These are phyloP conservation scores for Rhodotorula toruloides DNA, from an alignment of 768 basidiomycete species.

Conservation along the genomic window DNA sequence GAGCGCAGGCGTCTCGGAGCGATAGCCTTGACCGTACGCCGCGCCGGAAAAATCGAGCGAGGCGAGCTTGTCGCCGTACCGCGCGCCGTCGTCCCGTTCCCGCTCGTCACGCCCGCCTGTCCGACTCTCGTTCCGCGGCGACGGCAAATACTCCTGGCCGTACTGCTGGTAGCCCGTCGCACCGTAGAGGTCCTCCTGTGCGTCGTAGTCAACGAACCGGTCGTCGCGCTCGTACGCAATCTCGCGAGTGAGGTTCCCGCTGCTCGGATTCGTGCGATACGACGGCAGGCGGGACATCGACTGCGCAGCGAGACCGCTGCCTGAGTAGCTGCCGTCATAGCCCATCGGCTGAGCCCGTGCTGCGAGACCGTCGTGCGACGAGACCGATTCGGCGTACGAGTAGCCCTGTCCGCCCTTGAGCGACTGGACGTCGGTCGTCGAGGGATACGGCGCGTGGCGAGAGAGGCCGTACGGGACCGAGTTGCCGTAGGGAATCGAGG, in stretches of 20 bases:
- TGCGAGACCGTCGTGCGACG: conserved; percentile 16
- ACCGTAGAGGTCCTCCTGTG: not conserved
- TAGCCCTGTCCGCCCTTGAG: not conserved
- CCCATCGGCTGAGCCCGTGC: conserved; percentile 18
- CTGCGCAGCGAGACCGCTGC: not conserved
- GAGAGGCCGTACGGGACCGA: conserved; percentile 5
- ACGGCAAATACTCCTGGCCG: too few relatives aligned
- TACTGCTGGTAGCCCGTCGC: too few relatives aligned
- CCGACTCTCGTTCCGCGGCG: too few relatives aligned
- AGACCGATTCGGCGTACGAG: conserved; percentile 25
- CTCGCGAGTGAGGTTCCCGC: not conserved
- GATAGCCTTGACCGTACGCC: too few relatives aligned
- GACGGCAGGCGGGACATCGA: conserved; percentile 8
- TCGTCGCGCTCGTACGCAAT: conserved; percentile 9
- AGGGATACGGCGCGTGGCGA: not conserved
- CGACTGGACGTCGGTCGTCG: conserved; percentile 19
- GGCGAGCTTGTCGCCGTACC: not conserved
- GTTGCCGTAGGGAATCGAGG: conserved; percentile 10
- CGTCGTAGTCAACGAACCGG: too few relatives aligned
- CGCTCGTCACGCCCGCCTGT: too few relatives aligned
- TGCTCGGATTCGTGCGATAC: conserved; percentile 21
- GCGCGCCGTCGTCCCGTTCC: not conserved
- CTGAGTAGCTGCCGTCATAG: not conserved
- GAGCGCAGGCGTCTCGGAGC: too few relatives aligned
- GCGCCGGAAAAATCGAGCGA: not conserved